Evolutionary conservation across 2,329 filamentous ascomycete species (phyloP).

Genomic region (Aspergillus tanneri): DNA sequence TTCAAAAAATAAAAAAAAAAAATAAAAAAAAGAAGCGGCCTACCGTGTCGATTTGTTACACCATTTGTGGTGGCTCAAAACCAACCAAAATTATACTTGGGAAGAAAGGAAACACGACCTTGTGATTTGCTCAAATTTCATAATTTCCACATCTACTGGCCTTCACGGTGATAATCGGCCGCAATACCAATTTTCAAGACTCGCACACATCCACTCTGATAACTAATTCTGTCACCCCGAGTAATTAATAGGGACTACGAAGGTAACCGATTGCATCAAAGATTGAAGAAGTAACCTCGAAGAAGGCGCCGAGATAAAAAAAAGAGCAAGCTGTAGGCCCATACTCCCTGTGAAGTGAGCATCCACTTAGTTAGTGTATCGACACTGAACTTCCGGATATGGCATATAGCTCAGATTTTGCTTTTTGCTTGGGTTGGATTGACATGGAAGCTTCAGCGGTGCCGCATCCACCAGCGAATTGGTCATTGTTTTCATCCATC

Average conservation of each 20-base stretch:
- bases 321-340: too few relatives aligned
- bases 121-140: slow-evolving; percentile 1
- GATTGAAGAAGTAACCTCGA: slow-evolving; percentile 10
- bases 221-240: not conserved
- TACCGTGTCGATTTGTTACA: slow-evolving; percentile 14
- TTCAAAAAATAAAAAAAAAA: not conserved
- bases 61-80: slow-evolving; percentile 12
- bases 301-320: too few relatives aligned
- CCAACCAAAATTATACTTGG: not conserved
- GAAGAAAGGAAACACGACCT: not conserved
- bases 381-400: not conserved
- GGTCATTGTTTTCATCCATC: not conserved
- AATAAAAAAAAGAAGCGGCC: not conserved
- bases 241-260: not conserved
- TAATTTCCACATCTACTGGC: not conserved
- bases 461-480: not conserved
- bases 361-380: not conserved
- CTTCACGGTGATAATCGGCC: not conserved
- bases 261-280: slow-evolving; percentile 7
- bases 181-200: not conserved
- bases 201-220: too few relatives aligned
- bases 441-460: not conserved
- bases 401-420: not conserved
- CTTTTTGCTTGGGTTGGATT: not conserved
- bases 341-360: too few relatives aligned